Base-by-base conservation (phyloP, 306 rosid genomes). In the Lagenaria siceraria region DNA sequence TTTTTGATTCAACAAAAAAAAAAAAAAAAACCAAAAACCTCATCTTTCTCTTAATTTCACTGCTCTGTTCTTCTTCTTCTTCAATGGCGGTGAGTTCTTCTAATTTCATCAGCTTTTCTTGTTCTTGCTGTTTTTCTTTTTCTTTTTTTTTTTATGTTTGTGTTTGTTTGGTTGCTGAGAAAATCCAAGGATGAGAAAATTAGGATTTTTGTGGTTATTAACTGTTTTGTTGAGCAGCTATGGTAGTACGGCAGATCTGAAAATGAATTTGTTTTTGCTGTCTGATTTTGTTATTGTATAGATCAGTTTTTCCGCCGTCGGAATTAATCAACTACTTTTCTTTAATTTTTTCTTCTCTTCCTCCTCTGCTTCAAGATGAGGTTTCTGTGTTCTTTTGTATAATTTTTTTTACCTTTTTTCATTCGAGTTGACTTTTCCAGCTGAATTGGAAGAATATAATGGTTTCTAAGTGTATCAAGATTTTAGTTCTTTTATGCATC, bases 31-130 rank as follows among this genome's bases (percentile, higher is more conserved):
- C 3, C 31, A 64, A 35, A n/a, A 3, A 1, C 7, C 10, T 18
- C 7, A 7, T 33, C 42, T 15, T 7, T 64, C 0, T 18, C n/a
- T 62, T 12, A 13, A 3, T 18, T 14, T 10, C 14, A 5, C 9
- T 13, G 0, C 56, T 72, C 12, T 52, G 60, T 72, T 25, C 18
- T 14, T 25, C 24, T 72, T 25, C 18, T 14, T 25, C 24, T 29
- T 15, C 77, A 17, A 73, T 73, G 77, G 77, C 77, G 22, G 77
- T 73, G 8, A 73, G 77, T 52, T 73, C 6, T 33, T 17, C 46
- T 27, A 49, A 4, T 10, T 49, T 29, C n/a, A 49, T 5, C 54
- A 6, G 6, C 22, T 72, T 58, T 10, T 10, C 29, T n/a, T 35
- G n/a, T n/a, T 12, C 3, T 69, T 69, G 5, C 6, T 40, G 8